Evolutionary conservation across 164 flowering plant species (phyloP).

Genomic region (Vitis riparia): DNA sequence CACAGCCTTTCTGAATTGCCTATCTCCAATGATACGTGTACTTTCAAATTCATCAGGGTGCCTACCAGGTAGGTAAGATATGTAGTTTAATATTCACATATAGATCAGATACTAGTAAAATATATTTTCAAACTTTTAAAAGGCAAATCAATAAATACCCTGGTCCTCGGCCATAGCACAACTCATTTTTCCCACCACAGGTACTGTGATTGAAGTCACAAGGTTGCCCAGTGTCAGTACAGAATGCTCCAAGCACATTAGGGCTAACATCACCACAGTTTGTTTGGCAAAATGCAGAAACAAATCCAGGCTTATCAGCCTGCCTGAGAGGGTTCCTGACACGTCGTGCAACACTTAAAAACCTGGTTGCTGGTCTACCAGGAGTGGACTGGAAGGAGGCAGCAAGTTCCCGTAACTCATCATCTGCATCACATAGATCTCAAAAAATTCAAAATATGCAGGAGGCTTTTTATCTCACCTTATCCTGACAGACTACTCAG

Average conservation of each 20-base stretch:
- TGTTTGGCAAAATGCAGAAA: slow-evolving; percentile 95
- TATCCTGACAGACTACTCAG: background rate
- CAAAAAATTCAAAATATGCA: background rate
- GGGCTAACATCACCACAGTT: slow-evolving; percentile 99
- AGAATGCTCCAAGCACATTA: slow-evolving; percentile 93
- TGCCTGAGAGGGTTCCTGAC: slow-evolving; percentile 66
- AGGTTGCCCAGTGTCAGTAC: slow-evolving; percentile 89
- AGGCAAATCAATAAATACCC: slow-evolving; percentile 50
- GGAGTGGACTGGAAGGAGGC: slow-evolving; percentile 70
- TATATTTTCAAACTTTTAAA: background rate
- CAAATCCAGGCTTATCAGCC: slow-evolving; percentile 72
- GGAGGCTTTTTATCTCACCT: background rate
- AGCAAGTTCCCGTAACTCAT: slow-evolving; percentile 76
- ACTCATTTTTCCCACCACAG: slow-evolving; percentile 91
- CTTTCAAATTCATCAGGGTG: slow-evolving; percentile 98
- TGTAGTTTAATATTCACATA: background rate
- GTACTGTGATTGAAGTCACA: slow-evolving; percentile 99
- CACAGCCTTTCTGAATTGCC: slow-evolving; percentile 81
- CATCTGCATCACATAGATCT: slow-evolving; percentile 46
- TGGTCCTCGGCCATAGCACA: slow-evolving; percentile 98
- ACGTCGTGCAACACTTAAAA: slow-evolving; percentile 63
- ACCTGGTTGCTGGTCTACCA: slow-evolving; percentile 64
- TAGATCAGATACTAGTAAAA: background rate
- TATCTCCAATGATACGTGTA: slow-evolving; percentile 88
- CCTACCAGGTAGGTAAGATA: slow-evolving; percentile 35